Conservation (phyloP, 805 yeast genomes). For the Ogataea glucozyma region DNA sequence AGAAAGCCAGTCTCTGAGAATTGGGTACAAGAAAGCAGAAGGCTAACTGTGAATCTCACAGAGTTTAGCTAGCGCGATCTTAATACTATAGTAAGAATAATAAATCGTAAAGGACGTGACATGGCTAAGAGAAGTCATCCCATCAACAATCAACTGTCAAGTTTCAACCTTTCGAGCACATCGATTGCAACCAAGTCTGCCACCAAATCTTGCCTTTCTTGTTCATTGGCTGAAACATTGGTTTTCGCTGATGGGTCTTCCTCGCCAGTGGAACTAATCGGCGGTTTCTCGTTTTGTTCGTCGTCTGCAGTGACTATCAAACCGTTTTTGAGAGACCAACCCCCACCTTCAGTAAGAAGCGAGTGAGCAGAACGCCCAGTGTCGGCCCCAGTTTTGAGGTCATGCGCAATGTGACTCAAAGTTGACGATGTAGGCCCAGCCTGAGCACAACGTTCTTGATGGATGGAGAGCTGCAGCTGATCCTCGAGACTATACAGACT, state of each 20-base stretch:
- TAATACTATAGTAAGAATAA: no score
- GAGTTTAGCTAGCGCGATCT: no score
- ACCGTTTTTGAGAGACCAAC: conserved; percentile 23
- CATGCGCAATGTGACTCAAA: conserved; percentile 6
- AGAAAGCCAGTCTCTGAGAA: background rate
- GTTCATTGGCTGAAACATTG: background rate
- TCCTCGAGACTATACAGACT: conserved; percentile 22
- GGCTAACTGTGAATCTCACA: conserved; percentile 2
- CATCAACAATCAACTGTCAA: background rate
- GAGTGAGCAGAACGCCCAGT: background rate
- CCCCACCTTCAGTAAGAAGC: conserved; percentile 11
- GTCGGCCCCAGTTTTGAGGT: conserved; percentile 2
- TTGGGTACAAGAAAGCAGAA: background rate
- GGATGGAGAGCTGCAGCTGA: conserved; percentile 8
- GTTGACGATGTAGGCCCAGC: no score
- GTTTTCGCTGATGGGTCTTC: background rate
- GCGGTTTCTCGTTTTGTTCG: background rate
- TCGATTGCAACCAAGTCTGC: conserved; percentile 27
- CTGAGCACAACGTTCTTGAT: conserved; percentile 1
- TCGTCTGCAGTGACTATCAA: conserved; percentile 10
- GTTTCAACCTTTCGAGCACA: conserved; percentile 21
- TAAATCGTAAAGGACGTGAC: background rate
- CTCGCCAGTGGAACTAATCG: background rate
- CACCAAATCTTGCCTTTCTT: conserved; percentile 18
- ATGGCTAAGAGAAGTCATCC: no score